Evolutionary conservation across 2,329 filamentous ascomycete species (phyloP), one percentile per base, ranked within the genome.

Genomic region (Tolypocladium inflatum): DNA sequence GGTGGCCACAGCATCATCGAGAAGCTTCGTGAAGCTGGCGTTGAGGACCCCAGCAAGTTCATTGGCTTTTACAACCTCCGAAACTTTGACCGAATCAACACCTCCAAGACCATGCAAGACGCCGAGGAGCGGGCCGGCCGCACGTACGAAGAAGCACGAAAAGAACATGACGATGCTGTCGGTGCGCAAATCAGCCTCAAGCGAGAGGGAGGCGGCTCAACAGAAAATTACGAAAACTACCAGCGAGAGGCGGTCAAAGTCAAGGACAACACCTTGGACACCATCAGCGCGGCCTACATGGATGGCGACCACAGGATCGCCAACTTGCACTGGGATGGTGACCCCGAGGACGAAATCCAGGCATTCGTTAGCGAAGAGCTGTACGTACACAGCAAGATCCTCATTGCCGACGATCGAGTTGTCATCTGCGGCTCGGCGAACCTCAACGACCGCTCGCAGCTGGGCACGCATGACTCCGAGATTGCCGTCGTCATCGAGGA

Each of bases 401-500:
- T 90, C 59, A 94, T 96, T 60, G 90, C 87, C 51, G 91, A 96
- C 67, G 91, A 96, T 70, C 80, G 83, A 9, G 80, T 89, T 55
- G 89, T 91, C 58, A 92, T 96, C 63, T 92, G 89, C 69, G 91
- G 91, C 61, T 90, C 73, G 15, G 80, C 78, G 63, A 81, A 81
- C 66, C 72, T 83, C 58, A 83, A 85, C 67, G 79, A 83, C 65
- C 77, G 80, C 59, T 92, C 88, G 3, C 89, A 96, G 74, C 82
- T 95, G 4, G 91, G 90, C 41, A 81, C 84, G 59, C 91, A 94
- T 72, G 91, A 96, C 74, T 90, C 86, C 1, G 91, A 96, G 70
- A 90, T 96, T 57, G 90, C 91, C n/a, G 88, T 95, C 62, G 81
- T 95, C 58, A 89, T 96, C 66, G 88, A 94, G 70, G 91, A 95